These are phyloP conservation scores for Cantharellus anzutake DNA, from an alignment of 768 basidiomycete species.

Conservation along the genomic window DNA sequence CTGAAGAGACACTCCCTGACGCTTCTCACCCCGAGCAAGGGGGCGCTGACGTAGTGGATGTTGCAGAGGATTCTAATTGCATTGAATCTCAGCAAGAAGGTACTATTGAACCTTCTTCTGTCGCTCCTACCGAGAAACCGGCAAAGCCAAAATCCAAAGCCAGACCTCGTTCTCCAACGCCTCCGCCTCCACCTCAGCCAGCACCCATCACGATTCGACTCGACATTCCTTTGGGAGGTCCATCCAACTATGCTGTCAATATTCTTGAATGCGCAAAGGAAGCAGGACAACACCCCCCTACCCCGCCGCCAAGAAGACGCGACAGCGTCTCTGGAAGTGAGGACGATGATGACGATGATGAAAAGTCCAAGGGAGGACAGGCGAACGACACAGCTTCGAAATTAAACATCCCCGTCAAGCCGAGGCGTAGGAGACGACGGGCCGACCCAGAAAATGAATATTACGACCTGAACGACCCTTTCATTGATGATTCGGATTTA, in stretches of 20 bases:
- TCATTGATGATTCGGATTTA: constrained; percentile 95
- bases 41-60: too few relatives aligned
- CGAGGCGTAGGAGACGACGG: constrained; percentile 8
- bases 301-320: constrained; percentile 28
- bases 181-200: constrained; percentile 25
- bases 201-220: constrained; percentile 47
- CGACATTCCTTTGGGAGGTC: constrained; percentile 50
- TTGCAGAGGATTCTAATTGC: too few relatives aligned
- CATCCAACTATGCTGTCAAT: constrained; percentile 56
- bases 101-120: too few relatives aligned
- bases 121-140: not conserved
- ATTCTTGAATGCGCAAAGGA: constrained; percentile 36
- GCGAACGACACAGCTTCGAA: not conserved
- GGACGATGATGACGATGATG: constrained; percentile 26
- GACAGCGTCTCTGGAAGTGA: constrained; percentile 39
- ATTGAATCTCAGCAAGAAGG: too few relatives aligned
- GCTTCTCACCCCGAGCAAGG: not conserved
- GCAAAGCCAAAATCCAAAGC: constrained; percentile 33
- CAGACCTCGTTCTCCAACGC: constrained; percentile 40
- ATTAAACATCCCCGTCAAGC: constrained; percentile 9
- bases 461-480: constrained; percentile 83
- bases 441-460: constrained; percentile 36
- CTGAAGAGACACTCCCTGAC: not conserved
- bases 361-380: constrained; percentile 5
- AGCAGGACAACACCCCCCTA: constrained; percentile 43